Conservation (phyloP, 176 grass and related monocot genomes). For the Ampelocalamus luodianensis region DNA sequence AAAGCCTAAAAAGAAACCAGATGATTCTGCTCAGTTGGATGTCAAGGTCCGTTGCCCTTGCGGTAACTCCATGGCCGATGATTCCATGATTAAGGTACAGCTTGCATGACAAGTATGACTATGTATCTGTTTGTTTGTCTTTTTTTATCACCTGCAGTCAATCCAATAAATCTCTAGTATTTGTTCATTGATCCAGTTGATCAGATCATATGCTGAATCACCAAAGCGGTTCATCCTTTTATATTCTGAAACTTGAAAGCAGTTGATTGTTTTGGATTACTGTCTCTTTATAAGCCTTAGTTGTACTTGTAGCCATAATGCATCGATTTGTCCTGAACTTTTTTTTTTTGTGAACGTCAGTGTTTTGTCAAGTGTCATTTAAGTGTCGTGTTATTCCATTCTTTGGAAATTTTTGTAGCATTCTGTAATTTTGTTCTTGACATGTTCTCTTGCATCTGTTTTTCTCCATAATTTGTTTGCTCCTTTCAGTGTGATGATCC, state of each 20-base stretch:
- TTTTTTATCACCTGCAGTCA: background rate
- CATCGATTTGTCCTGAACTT: background rate
- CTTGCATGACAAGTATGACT: slow-evolving; percentile 23
- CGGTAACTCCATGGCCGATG: slow-evolving; percentile 51
- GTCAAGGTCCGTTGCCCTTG: slow-evolving; percentile 78
- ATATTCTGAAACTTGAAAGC: slow-evolving; percentile 28
- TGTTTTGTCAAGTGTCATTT: slow-evolving; percentile 19
- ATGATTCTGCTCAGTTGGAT: slow-evolving; percentile 50
- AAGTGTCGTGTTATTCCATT: background rate
- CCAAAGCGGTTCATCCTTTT: slow-evolving; percentile 4
- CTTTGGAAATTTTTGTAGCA: slow-evolving; percentile 4
- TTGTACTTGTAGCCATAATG: background rate
- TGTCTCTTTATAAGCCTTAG: background rate
- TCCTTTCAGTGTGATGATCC: slow-evolving; percentile 75
- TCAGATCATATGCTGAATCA: slow-evolving; percentile 27
- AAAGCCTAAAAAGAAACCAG: slow-evolving; percentile 62
- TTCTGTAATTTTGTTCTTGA: slow-evolving; percentile 25
- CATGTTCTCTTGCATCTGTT: background rate
- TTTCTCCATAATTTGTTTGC: slow-evolving; percentile 20
- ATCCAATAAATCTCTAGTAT: slow-evolving; percentile 25
- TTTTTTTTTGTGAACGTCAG: background rate
- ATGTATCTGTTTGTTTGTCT: slow-evolving; percentile 23
- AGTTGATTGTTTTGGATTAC: slow-evolving; percentile 24
- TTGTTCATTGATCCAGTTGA: slow-evolving; percentile 27
- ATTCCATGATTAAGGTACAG: slow-evolving; percentile 76